Conservation (phyloP, 148 eudicot species). For the Fallopia convolvulus region DNA sequence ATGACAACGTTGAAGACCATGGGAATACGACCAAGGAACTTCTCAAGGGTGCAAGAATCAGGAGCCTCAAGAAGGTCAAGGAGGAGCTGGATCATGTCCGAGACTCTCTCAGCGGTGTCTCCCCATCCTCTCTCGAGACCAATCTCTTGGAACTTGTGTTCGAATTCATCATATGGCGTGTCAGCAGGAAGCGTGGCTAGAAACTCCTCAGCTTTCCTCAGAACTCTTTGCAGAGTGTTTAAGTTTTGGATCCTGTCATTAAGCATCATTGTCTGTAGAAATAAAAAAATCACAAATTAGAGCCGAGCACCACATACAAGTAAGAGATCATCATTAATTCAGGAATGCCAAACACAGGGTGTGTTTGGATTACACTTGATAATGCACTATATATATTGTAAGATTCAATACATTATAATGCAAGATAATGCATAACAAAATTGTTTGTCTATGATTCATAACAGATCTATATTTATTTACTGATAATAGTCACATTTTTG, state of each 20-base stretch:
- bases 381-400: too few relatives aligned
- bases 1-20: slow-evolving; percentile 98
- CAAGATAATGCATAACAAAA: not conserved
- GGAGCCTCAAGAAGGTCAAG: slow-evolving; percentile 96
- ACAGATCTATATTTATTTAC: not conserved
- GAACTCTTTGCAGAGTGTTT: slow-evolving; percentile 51
- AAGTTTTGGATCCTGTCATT: slow-evolving; percentile 76
- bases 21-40: slow-evolving; percentile 77
- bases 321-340: too few relatives aligned
- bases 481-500: not conserved
- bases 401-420: too few relatives aligned
- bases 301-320: not conserved
- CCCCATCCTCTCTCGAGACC: slow-evolving; percentile 99
- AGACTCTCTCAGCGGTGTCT: slow-evolving; percentile 68
- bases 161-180: slow-evolving; percentile 74
- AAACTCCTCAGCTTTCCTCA: slow-evolving; percentile 68
- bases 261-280: slow-evolving; percentile 71
- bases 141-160: slow-evolving; percentile 78
- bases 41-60: slow-evolving; percentile 88
- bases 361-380: not conserved
- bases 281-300: not conserved
- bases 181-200: slow-evolving; percentile 52
- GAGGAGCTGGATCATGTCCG: slow-evolving; percentile 75
- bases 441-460: not conserved
- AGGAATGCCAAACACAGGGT: too few relatives aligned